Evolutionary conservation across 805 yeast species (phyloP).

Genomic region (Cyberlindnera sargentensis): DNA sequence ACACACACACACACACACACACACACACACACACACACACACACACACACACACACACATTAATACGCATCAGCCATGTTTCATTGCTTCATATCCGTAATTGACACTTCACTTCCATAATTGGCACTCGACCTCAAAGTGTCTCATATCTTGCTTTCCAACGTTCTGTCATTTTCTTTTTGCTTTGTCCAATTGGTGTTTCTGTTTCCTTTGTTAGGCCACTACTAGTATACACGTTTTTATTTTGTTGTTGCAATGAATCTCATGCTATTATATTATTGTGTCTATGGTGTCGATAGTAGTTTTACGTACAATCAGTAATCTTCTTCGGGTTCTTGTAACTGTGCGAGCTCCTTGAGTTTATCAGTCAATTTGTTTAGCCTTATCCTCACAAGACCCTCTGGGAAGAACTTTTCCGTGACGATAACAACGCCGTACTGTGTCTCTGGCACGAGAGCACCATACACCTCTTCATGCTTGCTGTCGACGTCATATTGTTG

Average conservation of each 20-base stretch:
- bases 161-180: neutral
- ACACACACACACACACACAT: neutral
- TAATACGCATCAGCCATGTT: too few relatives aligned
- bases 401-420: constrained; percentile 20
- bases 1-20: neutral
- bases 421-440: constrained; percentile 16
- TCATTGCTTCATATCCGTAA: too few relatives aligned
- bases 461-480: constrained; percentile 5
- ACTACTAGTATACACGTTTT: too few relatives aligned
- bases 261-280: neutral
- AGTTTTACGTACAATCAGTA: neutral
- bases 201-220: neutral
- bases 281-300: too few relatives aligned
- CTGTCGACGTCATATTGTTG: constrained; percentile 6
- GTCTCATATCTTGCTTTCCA: neutral
- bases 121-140: too few relatives aligned
- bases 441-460: constrained; percentile 9
- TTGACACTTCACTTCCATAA: too few relatives aligned
- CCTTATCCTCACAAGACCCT: constrained; percentile 17
- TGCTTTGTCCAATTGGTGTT: neutral
- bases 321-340: constrained; percentile 9
- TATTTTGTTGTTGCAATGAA: neutral
- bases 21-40: neutral
- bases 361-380: constrained; percentile 7
- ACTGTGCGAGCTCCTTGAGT: constrained; percentile 16